These are phyloP conservation scores for Globisporangium splendens DNA, from an alignment of 352 stramenopile species.

Conservation along the genomic window DNA sequence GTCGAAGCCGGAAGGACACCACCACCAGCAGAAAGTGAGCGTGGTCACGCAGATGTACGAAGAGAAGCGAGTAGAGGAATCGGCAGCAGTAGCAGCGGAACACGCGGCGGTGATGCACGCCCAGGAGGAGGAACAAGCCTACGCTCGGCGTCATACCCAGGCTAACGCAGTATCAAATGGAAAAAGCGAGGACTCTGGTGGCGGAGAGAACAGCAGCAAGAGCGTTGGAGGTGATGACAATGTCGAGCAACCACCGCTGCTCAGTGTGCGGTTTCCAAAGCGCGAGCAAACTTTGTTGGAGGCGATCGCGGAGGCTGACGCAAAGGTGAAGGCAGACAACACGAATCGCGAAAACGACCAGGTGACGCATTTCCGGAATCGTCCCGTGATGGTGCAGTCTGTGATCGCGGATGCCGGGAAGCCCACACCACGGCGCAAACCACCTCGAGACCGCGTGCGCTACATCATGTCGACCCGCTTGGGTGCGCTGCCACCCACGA, in stretches of 20 bases:
- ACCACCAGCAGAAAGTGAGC: slow-evolving; percentile 8
- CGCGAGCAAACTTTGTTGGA: slow-evolving; percentile 26
- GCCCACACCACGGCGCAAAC: slow-evolving; percentile 29
- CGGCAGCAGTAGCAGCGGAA: not conserved
- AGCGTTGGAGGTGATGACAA: not conserved
- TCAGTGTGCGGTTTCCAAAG: slow-evolving; percentile 26
- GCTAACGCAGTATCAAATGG: not conserved
- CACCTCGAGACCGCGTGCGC: slow-evolving; percentile 38
- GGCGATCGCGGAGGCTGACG: slow-evolving; percentile 28
- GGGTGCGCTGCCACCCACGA: slow-evolving; percentile 46
- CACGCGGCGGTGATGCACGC: slow-evolving; percentile 1
- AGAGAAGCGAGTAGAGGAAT: slow-evolving; percentile 21
- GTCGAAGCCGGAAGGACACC: not conserved
- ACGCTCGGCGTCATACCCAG: not conserved
- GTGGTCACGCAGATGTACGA: slow-evolving; percentile 15
- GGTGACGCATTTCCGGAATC: slow-evolving; percentile 54
- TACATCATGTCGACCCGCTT: slow-evolving; percentile 73
- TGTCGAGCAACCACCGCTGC: slow-evolving; percentile 1
- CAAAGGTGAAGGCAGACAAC: not conserved
- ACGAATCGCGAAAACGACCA: slow-evolving; percentile 23
- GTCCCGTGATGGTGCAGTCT: slow-evolving; percentile 26
- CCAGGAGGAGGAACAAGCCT: not conserved
- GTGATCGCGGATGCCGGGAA: slow-evolving; percentile 35
- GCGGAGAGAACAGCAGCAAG: not conserved
- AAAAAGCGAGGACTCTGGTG: not conserved